These are phyloP conservation scores for Ettlia oleoabundans DNA, from an alignment of 139 green algal genomes.

Conservation along the genomic window DNA sequence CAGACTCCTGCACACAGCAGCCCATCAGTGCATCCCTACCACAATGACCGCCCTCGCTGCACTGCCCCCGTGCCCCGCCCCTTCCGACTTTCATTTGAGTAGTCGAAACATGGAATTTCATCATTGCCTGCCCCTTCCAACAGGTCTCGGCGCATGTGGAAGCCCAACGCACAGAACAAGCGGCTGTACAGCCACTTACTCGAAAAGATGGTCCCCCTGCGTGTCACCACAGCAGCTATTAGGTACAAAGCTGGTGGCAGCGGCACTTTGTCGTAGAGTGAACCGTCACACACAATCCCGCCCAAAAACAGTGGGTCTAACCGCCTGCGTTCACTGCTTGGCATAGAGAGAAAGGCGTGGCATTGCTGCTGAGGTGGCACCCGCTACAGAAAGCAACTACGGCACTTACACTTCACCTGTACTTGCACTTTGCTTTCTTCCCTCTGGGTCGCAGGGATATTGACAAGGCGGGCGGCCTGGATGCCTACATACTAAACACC, in stretches of 20 bases:
- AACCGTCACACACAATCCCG: too few relatives aligned
- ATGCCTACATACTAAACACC: conserved; percentile 84
- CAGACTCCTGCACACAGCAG: too few relatives aligned
- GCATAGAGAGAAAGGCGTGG: too few relatives aligned
- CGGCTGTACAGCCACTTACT: conserved; percentile 79
- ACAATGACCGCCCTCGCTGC: too few relatives aligned
- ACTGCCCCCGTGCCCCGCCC: too few relatives aligned
- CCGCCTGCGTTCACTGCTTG: too few relatives aligned
- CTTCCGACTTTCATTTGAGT: too few relatives aligned
- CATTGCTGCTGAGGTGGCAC: background rate
- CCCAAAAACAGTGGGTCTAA: too few relatives aligned
- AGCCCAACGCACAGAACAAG: conserved; percentile 82
- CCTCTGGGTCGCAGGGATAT: conserved; percentile 68
- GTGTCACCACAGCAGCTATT: conserved; percentile 81
- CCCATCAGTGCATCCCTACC: too few relatives aligned
- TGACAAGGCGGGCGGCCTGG: conserved; percentile 85
- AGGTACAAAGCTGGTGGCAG: conserved; percentile 37
- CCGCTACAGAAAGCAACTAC: too few relatives aligned
- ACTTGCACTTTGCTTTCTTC: background rate
- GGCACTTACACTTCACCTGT: background rate
- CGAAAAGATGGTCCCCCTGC: conserved; percentile 64
- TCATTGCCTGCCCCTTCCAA: background rate
- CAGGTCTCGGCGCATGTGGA: conserved; percentile 76
- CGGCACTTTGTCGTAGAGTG: too few relatives aligned
- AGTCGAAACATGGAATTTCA: too few relatives aligned